phyloP scores from a whole-genome alignment of 1,284 basidiomycete genomes.

The Cronartium quercuum region DNA sequence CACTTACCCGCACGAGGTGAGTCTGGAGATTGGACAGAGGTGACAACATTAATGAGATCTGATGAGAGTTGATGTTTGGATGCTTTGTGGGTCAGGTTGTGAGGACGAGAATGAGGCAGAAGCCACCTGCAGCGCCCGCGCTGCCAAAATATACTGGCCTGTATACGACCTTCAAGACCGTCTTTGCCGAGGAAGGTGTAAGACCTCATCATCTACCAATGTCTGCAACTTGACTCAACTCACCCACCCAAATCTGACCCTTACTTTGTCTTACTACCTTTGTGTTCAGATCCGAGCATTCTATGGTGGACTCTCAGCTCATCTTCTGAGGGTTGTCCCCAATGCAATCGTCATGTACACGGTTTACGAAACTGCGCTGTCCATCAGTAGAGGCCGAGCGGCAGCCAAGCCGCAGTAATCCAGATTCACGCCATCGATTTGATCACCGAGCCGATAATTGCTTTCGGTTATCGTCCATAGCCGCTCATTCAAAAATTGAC shows the following conservation, averaged over 20 bases:
- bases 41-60: neutral
- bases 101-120: constrained; percentile 81
- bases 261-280: neutral
- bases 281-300: constrained; percentile 55
- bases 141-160: constrained; percentile 73
- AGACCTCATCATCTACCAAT: neutral
- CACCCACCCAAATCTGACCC: neutral
- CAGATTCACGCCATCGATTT: no score
- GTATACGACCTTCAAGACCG: constrained; percentile 72
- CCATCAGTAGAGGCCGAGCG: constrained; percentile 34
- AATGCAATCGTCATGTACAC: constrained; percentile 95
- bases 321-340: constrained; percentile 91
- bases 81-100: constrained; percentile 60
- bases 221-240: neutral
- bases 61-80: constrained; percentile 1
- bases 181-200: constrained; percentile 84
- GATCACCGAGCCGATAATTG: no score
- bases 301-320: constrained; percentile 89
- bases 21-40: constrained; percentile 41
- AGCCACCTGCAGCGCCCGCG: constrained; percentile 49
- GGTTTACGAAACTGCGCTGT: constrained; percentile 49
- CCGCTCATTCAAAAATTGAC: no score
- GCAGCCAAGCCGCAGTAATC: no score
- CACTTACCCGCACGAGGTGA: constrained; percentile 92
- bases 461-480: no score